Base-by-base conservation (phyloP, 345 rosid species). In the Corchorus capsularis region DNA sequence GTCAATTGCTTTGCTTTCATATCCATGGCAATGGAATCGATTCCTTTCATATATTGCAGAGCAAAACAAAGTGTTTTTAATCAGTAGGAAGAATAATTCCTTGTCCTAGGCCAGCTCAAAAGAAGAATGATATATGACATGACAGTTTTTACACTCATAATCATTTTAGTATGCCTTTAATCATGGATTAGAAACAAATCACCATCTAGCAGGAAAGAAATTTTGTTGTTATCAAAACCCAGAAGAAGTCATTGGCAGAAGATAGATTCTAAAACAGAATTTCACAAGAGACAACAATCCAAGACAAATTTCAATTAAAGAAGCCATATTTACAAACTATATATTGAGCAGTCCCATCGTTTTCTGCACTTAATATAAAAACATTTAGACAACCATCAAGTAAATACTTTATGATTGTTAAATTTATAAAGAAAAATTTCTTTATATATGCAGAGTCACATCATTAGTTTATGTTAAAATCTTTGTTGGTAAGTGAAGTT, bases 21-120 rank as follows among this genome's bases (percentile, higher is more conserved):
- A 81, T 92, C 91, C 90, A 94, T 85, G 54, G 94, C 81, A 7
- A 94, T 87, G 37, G 93, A 87, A 83, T 94, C 98, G 47, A 94
- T 92, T 56, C 98, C 98, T 94, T 39, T 46, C 3, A 72, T 47
- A 50, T 49, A 3, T 62, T 4, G 7, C 8, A 60, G 47, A 19
- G 7, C 14, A 49, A 73, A 53, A 41, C 63, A 16, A 17, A 49
- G 27, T n/a, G n/a, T 55, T 15, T 8, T 15, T 8, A 35, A 67
- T 39, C 39, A 2, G 62, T 61, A 43, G 45, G 13, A 19, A 73
- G 47, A 47, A 67, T 34, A 64, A 65, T 41, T 6, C 34, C 62
- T 71, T 54, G 3, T 6, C 50, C 45, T 9, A 52, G 14, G 73
- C 43, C 46, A 69, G 59, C 60, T 69, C 73, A 69, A 46, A 68